phyloP scores from a whole-genome alignment of 805 yeast species.

The Martiniozyma abietophila region DNA sequence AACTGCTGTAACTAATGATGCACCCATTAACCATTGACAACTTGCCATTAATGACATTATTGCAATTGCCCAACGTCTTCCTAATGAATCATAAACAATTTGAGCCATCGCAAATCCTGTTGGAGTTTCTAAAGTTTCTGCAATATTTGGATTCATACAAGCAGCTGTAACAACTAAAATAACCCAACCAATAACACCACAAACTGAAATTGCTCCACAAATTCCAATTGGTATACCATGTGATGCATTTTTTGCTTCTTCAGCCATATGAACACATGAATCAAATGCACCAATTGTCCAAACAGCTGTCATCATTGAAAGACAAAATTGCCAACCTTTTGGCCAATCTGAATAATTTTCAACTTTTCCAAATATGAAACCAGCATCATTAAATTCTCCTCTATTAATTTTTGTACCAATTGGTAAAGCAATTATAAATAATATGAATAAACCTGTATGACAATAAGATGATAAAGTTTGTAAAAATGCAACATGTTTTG shows the following conservation, averaged over 20 bases:
- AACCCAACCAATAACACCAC: constrained; percentile 50
- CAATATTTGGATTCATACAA: constrained; percentile 38
- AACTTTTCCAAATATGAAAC: constrained; percentile 43
- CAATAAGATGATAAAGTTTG: constrained; percentile 50
- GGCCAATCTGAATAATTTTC: constrained; percentile 46
- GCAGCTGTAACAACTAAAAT: constrained; percentile 45
- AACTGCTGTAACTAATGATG: constrained; percentile 49
- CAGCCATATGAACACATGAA: constrained; percentile 62
- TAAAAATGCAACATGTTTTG: constrained; percentile 42
- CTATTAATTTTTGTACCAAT: constrained; percentile 39
- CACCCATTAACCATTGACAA: constrained; percentile 60
- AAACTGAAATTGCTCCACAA: constrained; percentile 42
- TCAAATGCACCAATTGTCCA: constrained; percentile 73
- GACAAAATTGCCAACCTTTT: constrained; percentile 43
- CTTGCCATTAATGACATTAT: constrained; percentile 47
- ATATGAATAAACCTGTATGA: constrained; percentile 39
- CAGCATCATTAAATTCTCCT: constrained; percentile 33
- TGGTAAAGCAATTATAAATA: constrained; percentile 55
- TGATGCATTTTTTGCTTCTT: constrained; percentile 55
- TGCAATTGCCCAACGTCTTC: constrained; percentile 54
- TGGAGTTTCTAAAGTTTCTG: constrained; percentile 30
- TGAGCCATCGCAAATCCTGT: constrained; percentile 59
- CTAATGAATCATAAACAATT: constrained; percentile 49
- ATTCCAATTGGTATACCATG: constrained; percentile 58
- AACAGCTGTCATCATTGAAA: constrained; percentile 44